phyloP scores from a whole-genome alignment of 169 alveolate genomes.

The Cryptosporidium xiaoi region DNA sequence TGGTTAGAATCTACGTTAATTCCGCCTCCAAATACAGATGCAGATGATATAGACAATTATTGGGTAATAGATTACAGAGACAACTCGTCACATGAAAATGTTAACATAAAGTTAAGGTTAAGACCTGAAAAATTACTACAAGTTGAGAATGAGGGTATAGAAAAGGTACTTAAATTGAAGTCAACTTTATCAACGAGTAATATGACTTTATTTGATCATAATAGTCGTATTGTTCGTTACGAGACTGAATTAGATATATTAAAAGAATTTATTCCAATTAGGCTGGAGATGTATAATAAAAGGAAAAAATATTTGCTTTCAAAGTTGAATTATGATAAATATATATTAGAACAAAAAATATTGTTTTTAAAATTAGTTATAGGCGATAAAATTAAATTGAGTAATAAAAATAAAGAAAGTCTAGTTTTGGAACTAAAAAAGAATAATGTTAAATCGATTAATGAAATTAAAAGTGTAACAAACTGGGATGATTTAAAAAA shows the following conservation, averaged over 20 bases:
- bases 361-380: slow-evolving; percentile 90
- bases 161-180: slow-evolving; percentile 92
- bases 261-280: slow-evolving; percentile 91
- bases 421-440: slow-evolving; percentile 85
- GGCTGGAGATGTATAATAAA: slow-evolving; percentile 90
- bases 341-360: slow-evolving; percentile 86
- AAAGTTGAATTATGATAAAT: slow-evolving; percentile 86
- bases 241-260: slow-evolving; percentile 91
- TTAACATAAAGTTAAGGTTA: slow-evolving; percentile 86
- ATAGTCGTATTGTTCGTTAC: slow-evolving; percentile 90
- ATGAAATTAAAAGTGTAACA: slow-evolving; percentile 82
- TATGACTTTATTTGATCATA: slow-evolving; percentile 94
- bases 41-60: slow-evolving; percentile 71
- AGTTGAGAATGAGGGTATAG: slow-evolving; percentile 87
- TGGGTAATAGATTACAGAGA: slow-evolving; percentile 85
- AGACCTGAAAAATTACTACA: slow-evolving; percentile 79
- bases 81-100: slow-evolving; percentile 87
- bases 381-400: slow-evolving; percentile 84
- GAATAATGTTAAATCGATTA: slow-evolving; percentile 86
- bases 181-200: slow-evolving; percentile 89
- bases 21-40: slow-evolving; percentile 59
- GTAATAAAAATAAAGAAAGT: slow-evolving; percentile 83
- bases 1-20: slow-evolving; percentile 87
- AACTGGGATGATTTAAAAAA: slow-evolving; percentile 49
- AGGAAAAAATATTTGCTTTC: slow-evolving; percentile 88